A percentile compares a stretch with the other conserved stretches of the same genome.
Conservation (phyloP, 2,329 filamentous ascomycete species). For the Pleochaeta shiraiana region DNA sequence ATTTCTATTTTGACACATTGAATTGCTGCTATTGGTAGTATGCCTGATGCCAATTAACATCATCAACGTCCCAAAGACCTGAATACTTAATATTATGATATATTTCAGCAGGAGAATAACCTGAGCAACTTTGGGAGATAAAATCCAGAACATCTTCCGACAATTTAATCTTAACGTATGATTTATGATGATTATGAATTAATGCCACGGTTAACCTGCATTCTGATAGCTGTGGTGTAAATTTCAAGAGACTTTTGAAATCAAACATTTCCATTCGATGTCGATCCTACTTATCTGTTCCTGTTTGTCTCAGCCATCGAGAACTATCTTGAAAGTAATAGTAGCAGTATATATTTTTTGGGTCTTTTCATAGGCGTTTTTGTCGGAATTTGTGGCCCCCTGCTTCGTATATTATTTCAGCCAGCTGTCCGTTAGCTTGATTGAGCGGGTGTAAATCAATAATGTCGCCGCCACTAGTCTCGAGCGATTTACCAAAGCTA, state of each 20-base stretch:
- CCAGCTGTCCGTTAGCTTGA: background rate
- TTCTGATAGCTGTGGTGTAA: background rate
- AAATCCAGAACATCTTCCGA: background rate
- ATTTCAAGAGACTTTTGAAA: background rate
- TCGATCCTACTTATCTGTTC: no score
- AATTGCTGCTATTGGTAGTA: no score
- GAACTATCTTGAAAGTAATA: no score
- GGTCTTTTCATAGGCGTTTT: constrained; percentile 17
- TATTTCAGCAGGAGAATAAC: background rate
- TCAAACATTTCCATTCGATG: no score
- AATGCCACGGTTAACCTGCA: background rate
- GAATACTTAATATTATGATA: background rate
- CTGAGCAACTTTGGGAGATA: background rate
- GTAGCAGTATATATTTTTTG: no score
- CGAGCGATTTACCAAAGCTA: background rate
- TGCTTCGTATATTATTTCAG: background rate
- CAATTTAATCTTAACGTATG: background rate
- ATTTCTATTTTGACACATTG: no score
- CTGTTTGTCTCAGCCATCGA: no score
- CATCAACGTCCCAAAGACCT: no score
- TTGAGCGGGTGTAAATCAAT: background rate
- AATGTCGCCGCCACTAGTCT: background rate
- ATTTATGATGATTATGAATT: background rate
- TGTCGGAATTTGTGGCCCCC: background rate
- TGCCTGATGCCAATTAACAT: no score